These are phyloP conservation scores for Acer saccharum DNA, from an alignment of 345 rosid genomes.

Conservation along the genomic window DNA sequence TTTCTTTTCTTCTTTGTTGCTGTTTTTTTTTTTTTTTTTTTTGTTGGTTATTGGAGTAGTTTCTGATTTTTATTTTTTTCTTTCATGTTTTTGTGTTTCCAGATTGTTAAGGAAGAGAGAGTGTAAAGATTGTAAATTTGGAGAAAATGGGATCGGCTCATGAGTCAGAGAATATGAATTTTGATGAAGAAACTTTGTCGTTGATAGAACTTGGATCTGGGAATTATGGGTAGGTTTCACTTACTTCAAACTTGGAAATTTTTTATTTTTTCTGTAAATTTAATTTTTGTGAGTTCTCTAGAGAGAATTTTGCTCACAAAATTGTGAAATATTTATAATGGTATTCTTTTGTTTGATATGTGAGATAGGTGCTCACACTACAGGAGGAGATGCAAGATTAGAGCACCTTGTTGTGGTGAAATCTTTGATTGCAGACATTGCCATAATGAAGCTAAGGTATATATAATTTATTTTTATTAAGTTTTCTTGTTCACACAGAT, in stretches of 20 bases:
- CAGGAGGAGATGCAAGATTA: conserved; percentile 76
- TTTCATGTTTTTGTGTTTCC: conserved; percentile 15
- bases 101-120: conserved; percentile 13
- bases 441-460: conserved; percentile 85
- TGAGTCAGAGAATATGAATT: conserved; percentile 8
- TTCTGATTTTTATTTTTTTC: background rate
- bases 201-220: conserved; percentile 53
- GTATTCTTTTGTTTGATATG: background rate
- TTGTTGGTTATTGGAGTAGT: background rate
- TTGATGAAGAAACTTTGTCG: conserved; percentile 17
- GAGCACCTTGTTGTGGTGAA: conserved; percentile 87
- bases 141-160: conserved; percentile 18
- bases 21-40: background rate
- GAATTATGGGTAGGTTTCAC: conserved; percentile 58
- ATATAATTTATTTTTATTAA: background rate
- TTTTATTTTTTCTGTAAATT: background rate
- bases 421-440: conserved; percentile 89
- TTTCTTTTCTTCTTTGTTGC: background rate
- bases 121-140: background rate
- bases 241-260: background rate
- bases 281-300: too few relatives aligned
- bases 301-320: too few relatives aligned
- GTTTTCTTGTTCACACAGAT: background rate
- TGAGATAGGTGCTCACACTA: conserved; percentile 74
- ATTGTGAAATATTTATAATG: background rate